Base-by-base conservation (phyloP, 371 early-diverging fungal species). In the Mortierella polycephala region DNA sequence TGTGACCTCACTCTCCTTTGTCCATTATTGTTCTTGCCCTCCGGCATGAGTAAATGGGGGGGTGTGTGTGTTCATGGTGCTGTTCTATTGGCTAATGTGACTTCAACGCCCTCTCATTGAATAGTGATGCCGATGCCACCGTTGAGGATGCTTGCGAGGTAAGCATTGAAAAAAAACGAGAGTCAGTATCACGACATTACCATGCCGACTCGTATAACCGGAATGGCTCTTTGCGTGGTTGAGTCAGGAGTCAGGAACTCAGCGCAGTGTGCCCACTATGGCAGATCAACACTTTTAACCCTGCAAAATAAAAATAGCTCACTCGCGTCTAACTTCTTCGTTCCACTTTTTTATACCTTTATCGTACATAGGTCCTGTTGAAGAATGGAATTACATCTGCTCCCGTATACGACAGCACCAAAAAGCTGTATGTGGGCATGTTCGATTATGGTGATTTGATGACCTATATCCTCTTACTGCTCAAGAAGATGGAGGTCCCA, bases 391-490 rank as follows among this genome's bases (percentile, higher is more conserved):
- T 73, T 56, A 63, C 67, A 0, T 73, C 74, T 8, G 94, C 94
- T 0, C 96, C 96, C 2, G 90, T 95, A 0, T 93, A 89, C 82
- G 91, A 93, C 61, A 57, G 60, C 53, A 40, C 20, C 58, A 67
- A 51, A 37, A 80, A 81, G 40, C 65, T 81, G 12, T 94, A 90
- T 74, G 85, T 92, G 0, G 96, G 96, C 52, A 94, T 95, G 93
- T 94, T 95, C 83, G 96, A 95, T 67, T 92, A 93, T 81, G 90
- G 90, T 30, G 96, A 95, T 71, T 80, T 94, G 39, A 89, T 91
- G 57, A 76, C 89, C 1, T 91, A 88, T 67, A 74, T 92, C 10
- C 71, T 91, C 16, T 53, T 86, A 37, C 75, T 85, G 12, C 71
- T 87, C 40, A 82, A 84, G 42, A 83, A 83, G 67, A 76, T 74